Conservation (phyloP, 78 protist species). For the Planoprotostelium fungivorum region DNA sequence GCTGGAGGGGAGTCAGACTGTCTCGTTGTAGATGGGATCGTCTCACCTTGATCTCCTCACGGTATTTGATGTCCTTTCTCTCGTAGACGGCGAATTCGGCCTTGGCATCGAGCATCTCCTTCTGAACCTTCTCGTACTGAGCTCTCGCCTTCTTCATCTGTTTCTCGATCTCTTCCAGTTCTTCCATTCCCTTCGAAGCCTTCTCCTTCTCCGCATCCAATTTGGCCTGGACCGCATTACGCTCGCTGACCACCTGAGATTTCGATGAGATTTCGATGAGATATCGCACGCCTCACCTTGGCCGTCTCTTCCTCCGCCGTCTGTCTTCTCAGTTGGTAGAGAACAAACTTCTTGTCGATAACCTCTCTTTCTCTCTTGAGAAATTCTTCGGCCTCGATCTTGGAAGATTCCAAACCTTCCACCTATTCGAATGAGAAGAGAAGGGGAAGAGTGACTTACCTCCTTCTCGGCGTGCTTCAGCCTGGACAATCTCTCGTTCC, state of each 20-base stretch:
- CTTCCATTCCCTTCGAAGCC: background rate
- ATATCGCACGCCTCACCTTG: background rate
- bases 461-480: slow-evolving; percentile 65
- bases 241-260: background rate
- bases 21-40: background rate
- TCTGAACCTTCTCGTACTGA: slow-evolving; percentile 8
- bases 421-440: background rate
- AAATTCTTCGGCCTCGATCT: slow-evolving; percentile 88
- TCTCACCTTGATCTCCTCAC: slow-evolving; percentile 30
- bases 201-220: slow-evolving; percentile 4
- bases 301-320: slow-evolving; percentile 8
- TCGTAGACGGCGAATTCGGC: slow-evolving; percentile 2
- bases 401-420: slow-evolving; percentile 64
- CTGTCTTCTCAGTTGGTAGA: slow-evolving; percentile 10
- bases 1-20: background rate
- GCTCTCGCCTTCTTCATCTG: slow-evolving; percentile 17
- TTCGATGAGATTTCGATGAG: background rate
- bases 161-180: slow-evolving; percentile 15
- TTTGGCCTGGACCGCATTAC: background rate
- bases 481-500: slow-evolving; percentile 43
- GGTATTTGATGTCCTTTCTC: slow-evolving; percentile 11
- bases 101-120: slow-evolving; percentile 7
- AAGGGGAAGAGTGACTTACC: background rate
- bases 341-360: background rate
- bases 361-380: slow-evolving; percentile 48